Base-by-base conservation (phyloP, 768 basidiomycete genomes). In the Termitomyces sp. region DNA sequence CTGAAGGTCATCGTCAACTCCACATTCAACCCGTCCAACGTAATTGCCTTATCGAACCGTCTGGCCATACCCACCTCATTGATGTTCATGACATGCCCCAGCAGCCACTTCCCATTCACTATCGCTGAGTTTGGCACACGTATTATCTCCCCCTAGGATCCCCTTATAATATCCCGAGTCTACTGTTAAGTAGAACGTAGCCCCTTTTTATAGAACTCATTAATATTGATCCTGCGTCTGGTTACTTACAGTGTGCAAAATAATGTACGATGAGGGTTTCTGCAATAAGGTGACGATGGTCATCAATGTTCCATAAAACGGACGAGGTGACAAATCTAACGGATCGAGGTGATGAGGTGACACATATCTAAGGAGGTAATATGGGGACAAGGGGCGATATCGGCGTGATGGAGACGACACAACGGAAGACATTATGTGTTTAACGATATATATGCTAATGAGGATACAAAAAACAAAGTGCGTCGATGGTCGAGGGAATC, bases 1-100 rank as follows among this genome's bases (percentile, higher is more conserved):
- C 39, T 55, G 6, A 54, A 82, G 82, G 67, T 82, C 36, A 63
- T 82, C 2, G 73, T 83, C 1, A 63, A 74, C 31, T 75, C 69
- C 15, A 46, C 60, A 2, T 81, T 83, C 60, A 72, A 68, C 23
- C 80, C 81, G 5, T 57, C 67, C 35, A 73, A 68, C 33, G 73
- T 84, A 15, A 76, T 74, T 15, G 76, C n/a, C n/a, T n/a, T n/a
- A n/a, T n/a, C n/a, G n/a, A n/a, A n/a, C n/a, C n/a, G n/a, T n/a
- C n/a, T n/a, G n/a, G n/a, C n/a, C n/a, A n/a, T n/a, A n/a, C n/a
- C n/a, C n/a, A n/a, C n/a, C n/a, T n/a, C n/a, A n/a, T n/a, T n/a
- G n/a, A n/a, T n/a, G n/a, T n/a, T n/a, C n/a, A n/a, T n/a, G n/a
- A n/a, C n/a, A n/a, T n/a, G n/a, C n/a, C n/a, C n/a, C n/a, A n/a